Evolutionary conservation across 305 asterid genomes (phyloP).

Genomic region (Caryopteris hybrid): DNA sequence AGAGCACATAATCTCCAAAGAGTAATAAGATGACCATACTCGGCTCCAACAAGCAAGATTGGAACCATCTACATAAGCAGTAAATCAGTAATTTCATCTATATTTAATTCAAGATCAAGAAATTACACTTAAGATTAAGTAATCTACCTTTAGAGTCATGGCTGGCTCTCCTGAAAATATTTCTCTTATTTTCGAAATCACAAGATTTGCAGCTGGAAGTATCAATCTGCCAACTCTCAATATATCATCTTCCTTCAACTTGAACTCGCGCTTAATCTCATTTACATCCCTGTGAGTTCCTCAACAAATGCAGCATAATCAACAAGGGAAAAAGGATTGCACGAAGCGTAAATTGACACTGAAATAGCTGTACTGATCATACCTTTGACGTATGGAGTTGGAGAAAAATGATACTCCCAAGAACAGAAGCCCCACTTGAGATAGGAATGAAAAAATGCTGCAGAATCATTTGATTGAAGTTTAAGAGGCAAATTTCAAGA

Average conservation of each 20-base stretch:
- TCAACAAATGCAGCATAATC: background rate
- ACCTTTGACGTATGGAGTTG: constrained; percentile 75
- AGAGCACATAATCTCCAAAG: constrained; percentile 79
- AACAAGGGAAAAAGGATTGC: background rate
- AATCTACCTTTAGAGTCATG: constrained; percentile 72
- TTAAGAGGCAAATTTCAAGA: background rate
- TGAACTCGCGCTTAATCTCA: constrained; percentile 37
- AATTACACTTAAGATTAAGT: background rate
- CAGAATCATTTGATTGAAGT: constrained; percentile 8
- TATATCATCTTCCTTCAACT: constrained; percentile 69
- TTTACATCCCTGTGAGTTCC: constrained; percentile 38
- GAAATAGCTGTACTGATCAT: background rate
- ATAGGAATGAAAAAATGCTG: constrained; percentile 76
- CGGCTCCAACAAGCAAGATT: constrained; percentile 73
- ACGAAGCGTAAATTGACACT: background rate
- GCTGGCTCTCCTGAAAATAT: constrained; percentile 92
- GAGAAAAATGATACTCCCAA: constrained; percentile 72
- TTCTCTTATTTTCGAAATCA: constrained; percentile 46
- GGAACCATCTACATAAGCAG: constrained; percentile 57
- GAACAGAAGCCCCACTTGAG: constrained; percentile 70
- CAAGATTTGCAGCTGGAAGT: constrained; percentile 78
- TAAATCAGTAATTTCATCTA: background rate
- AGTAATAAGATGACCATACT: constrained; percentile 81
- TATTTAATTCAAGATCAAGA: background rate
- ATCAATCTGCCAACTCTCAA: constrained; percentile 54